Base-by-base conservation (phyloP, 495 filamentous ascomycete genomes). In the Sabuloglossum arenarium region DNA sequence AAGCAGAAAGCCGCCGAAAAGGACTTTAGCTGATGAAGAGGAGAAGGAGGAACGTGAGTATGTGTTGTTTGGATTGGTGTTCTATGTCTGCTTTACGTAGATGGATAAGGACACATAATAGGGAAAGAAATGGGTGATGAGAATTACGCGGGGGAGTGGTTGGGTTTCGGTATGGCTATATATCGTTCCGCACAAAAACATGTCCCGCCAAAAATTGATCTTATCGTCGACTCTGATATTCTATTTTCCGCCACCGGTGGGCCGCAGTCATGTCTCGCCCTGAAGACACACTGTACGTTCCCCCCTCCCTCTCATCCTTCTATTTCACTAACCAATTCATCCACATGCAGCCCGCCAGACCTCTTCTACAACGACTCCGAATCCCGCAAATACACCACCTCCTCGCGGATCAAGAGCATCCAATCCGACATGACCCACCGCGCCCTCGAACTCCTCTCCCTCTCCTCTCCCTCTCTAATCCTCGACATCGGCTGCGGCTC, bases 301-400 rank as follows among this genome's bases (percentile, higher is more conserved):
- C 56, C 30, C 39, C 57, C 51, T 46, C 52, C 43, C 34, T 39
- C n/a, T 10, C 1, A n/a, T n/a, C n/a, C n/a, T n/a, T n/a, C n/a
- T n/a, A n/a, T n/a, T n/a, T n/a, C n/a, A 23, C 3, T 4, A 21
- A 12, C 39, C 23, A 50, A 29, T 14, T 56, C 28, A 27, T 34
- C 25, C 21, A 53, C 34, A 56, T 31, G 34, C 32, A 94, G 88
- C 61, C 85, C 86, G 52, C 88, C 91, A 58, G 91, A 98, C 72
- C 79, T 97, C 61, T 91, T 90, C 73, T 98, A 98, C 73, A 84
- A 94, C 71, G 93, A 96, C 68, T 75, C 77, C 72, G 88, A 94
- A 72, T 88, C 91, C 14, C 82, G 82, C 66, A 90, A 94, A 73
- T 98, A 98, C 71, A 98, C 93, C n/a, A 95, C 90, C 29, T 86